Base-by-base conservation (phyloP, 768 basidiomycete species). In the Cystobasidium tubakii region DNA sequence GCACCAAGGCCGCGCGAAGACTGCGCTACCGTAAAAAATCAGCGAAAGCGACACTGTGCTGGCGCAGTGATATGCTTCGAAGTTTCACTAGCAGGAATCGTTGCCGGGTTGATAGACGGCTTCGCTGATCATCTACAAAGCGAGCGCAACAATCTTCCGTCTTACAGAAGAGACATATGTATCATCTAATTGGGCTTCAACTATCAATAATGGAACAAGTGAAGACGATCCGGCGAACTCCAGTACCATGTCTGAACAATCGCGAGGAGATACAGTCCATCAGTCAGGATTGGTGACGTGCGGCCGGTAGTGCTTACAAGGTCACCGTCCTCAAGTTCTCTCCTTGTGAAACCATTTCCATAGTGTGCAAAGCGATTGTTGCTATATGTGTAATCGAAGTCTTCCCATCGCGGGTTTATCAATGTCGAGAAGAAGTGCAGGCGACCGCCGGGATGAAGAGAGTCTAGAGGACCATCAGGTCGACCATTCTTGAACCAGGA, bases 241-340 rank as follows among this genome's bases (percentile, higher is more conserved):
- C 31, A 27, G 25, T 27, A 27, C 31, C 55, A 57, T 13, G 31
- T 33, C 77, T 25, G 80, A 74, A 74, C 79, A 79, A 62, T 25
- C 6, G 46, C 1, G 34, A 50, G 46, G 55, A 17, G 6, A 15
- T 6, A 39, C 7, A 39, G 6, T 15, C 15, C 39, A 15, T 39
- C 39, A 39, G 39, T 15, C 39, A 39, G 39, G 39, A 39, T 6
- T 6, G 7, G 6, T 39, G 7, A 39, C 39, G n/a, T 39, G 39
- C 6, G 15, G 15, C 7, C 39, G 39, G 15, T 39, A 39, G 15
- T 39, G 15, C 39, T 39, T 15, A 39, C 39, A 39, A 67, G 25
- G 42, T 67, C 66, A 23, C 66, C 64, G 23, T 72, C 65, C 27
- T 67, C 53, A 31, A 63, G 25, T 42, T 75, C 66, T 65, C 73